A percentile compares a stretch with the other conserved stretches of the same genome.
phyloP scores from a whole-genome alignment of 495 filamentous ascomycete genomes.

The Chaetomium cochliodes region DNA sequence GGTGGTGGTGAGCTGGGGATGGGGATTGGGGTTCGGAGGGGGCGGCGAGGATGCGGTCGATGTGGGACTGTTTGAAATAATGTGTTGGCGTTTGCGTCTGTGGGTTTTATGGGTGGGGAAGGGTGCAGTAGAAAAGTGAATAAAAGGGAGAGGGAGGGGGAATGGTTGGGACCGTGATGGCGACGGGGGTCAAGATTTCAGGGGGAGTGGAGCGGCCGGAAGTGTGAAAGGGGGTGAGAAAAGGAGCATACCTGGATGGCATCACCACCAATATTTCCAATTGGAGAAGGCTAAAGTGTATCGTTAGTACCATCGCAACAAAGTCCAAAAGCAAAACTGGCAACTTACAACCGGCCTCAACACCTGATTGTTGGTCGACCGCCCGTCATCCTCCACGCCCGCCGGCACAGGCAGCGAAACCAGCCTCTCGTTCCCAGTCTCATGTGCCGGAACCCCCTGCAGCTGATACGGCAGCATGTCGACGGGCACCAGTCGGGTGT shows the following conservation, averaged over 20 bases:
- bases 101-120: neutral
- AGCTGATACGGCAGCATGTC: constrained; percentile 58
- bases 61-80: constrained; percentile 21
- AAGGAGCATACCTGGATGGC: constrained; percentile 39
- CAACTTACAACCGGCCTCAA: constrained; percentile 27
- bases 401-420: constrained; percentile 44
- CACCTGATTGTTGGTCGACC: constrained; percentile 35
- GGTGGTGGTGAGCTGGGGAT: neutral
- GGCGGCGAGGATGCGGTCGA: constrained; percentile 27
- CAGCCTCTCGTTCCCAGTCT: constrained; percentile 38
- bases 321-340: neutral
- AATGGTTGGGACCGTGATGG: no score
- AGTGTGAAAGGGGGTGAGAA: neutral
- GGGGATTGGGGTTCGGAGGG: neutral
- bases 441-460: constrained; percentile 35
- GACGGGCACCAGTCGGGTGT: constrained; percentile 62
- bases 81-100: neutral
- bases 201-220: neutral
- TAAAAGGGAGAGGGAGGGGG: neutral
- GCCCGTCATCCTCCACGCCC: constrained; percentile 36
- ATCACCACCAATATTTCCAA: constrained; percentile 22
- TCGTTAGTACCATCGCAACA: neutral
- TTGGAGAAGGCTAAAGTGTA: neutral
- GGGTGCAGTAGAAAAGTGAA: no score
- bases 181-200: neutral